Evolutionary conservation across 2,329 filamentous ascomycete species (phyloP).

Genomic region (Lojkania enalia): DNA sequence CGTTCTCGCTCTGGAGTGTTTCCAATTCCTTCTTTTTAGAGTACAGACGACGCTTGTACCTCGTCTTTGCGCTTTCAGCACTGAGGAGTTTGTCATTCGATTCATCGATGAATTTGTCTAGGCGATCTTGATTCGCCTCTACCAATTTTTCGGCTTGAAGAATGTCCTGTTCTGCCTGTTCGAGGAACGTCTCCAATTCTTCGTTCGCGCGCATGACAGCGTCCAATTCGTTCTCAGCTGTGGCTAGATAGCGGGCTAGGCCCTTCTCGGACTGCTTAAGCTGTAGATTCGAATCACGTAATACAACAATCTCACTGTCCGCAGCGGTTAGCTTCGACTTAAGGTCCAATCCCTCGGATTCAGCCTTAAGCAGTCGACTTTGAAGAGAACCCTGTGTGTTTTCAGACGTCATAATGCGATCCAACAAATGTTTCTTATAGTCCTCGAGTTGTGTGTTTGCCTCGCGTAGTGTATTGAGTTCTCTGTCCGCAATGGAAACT

Average conservation of each 20-base stretch:
- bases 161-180: constrained; percentile 37
- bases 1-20: constrained; percentile 31
- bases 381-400: not conserved
- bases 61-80: constrained; percentile 29
- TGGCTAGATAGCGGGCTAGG: constrained; percentile 28
- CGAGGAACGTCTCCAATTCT: constrained; percentile 37
- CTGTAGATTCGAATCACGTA: not conserved
- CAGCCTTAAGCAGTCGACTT: not conserved
- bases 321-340: not conserved
- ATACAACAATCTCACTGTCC: not conserved
- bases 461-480: not conserved
- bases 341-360: not conserved
- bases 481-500: not conserved
- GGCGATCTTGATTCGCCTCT: constrained; percentile 33
- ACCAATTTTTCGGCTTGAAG: constrained; percentile 32
- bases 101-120: constrained; percentile 31
- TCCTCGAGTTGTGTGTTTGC: not conserved
- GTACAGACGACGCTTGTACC: constrained; percentile 36
- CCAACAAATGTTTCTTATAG: not conserved
- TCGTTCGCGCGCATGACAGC: constrained; percentile 34
- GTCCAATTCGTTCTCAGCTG: constrained; percentile 38
- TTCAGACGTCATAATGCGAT: not conserved
- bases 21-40: constrained; percentile 35
- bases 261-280: constrained; percentile 23
- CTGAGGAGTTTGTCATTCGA: constrained; percentile 36